Base-by-base conservation (phyloP, 1,284 basidiomycete species). In the Anthracocystis panici-leucophaei region DNA sequence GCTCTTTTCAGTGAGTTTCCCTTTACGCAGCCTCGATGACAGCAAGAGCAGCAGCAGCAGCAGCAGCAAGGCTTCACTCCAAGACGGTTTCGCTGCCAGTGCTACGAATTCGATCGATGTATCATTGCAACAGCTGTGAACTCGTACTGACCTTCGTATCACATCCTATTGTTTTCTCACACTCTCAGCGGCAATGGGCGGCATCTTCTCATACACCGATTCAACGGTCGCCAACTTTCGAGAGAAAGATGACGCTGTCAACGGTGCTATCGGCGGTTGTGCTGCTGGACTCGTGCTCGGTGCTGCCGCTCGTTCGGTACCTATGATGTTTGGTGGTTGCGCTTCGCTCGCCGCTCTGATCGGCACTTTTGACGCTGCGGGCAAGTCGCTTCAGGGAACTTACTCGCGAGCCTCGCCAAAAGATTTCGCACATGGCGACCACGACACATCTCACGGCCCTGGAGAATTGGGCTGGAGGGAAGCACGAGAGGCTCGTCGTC, bases 261-360 rank as follows among this genome's bases (percentile, higher is more conserved):
- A 95, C 84, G 92, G 92, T 60, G 92, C 92, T 53, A 90, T 90
- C 57, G 95, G 93, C 72, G 95, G 92, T 62, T 97, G 95, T 86
- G 95, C 94, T 54, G 94, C 94, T 60, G 95, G 95, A 53, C 93
- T 97, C 86, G 87, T 97, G 71, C 92, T 93, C 46, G 95, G 95
- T 67, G 88, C 95, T 68, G 89, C 91, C 87, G 88, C 93, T 93
- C 84, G 92, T 75, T 97, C 94, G 25, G 81, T 97, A 72, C 95
- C 95, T 14, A 88, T 92, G 82, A 94, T 93, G 54, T 81, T 94
- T 42, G 93, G 91, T 49, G 91, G 91, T 40, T 96, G 94, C 84
- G 91, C 89, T 7, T 88, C 92, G 59, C 88, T 96, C 63, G 94
- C 92, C 60, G 90, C 91, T 8, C 88, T 91, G 14, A 90, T 95